A percentile compares a stretch with the other conserved stretches of the same genome.
Conservation (phyloP, 2,329 filamentous ascomycete genomes). For the Ophiostoma ulmi region DNA sequence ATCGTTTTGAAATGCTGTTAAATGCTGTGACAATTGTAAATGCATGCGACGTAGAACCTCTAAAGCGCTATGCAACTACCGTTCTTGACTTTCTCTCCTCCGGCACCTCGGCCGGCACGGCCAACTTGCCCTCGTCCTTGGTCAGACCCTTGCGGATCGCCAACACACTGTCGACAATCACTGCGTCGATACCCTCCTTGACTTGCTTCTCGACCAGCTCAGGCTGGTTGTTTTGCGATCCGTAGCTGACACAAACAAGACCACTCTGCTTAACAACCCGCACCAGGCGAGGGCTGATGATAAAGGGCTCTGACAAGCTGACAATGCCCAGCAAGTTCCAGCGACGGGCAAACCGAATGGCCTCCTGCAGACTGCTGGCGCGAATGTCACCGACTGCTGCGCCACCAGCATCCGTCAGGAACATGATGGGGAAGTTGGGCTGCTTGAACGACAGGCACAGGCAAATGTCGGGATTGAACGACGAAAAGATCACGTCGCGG, state of each 20-base stretch:
- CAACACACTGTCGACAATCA: slow-evolving; percentile 93
- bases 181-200: slow-evolving; percentile 91
- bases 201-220: slow-evolving; percentile 85
- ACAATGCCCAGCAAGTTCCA: slow-evolving; percentile 96
- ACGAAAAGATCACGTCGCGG: slow-evolving; percentile 94
- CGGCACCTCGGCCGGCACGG: not conserved
- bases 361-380: slow-evolving; percentile 88
- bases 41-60: too few relatives aligned
- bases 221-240: slow-evolving; percentile 82
- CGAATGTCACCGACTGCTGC: slow-evolving; percentile 78
- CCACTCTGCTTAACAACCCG: slow-evolving; percentile 91
- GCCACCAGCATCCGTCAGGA: slow-evolving; percentile 86
- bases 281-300: slow-evolving; percentile 82
- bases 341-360: slow-evolving; percentile 84
- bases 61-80: not conserved
- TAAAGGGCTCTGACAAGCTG: slow-evolving; percentile 78
- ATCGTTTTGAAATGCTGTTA: not conserved
- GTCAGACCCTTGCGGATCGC: slow-evolving; percentile 88
- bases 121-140: slow-evolving; percentile 29
- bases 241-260: slow-evolving; percentile 91
- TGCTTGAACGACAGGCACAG: slow-evolving; percentile 94
- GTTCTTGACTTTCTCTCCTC: not conserved
- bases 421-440: slow-evolving; percentile 90
- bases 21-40: not conserved
- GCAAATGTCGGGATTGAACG: slow-evolving; percentile 96